Evolutionary conservation across 768 basidiomycete species (phyloP), one percentile per base, ranked within the genome.

Genomic region (Gautieria morchelliformis): DNA sequence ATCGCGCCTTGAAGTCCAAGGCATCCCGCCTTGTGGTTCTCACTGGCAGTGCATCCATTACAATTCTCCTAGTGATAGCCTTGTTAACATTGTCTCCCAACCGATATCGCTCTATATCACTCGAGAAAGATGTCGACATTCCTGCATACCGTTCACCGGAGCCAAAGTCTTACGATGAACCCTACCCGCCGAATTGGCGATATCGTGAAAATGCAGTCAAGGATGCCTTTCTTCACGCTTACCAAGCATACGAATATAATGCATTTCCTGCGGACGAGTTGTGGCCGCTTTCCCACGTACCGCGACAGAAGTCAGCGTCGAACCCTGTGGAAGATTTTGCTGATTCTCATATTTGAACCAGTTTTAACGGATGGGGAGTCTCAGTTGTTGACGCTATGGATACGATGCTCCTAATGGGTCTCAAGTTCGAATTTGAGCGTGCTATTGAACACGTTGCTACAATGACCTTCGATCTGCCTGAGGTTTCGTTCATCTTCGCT

Each of bases 331-430:
- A 9, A 2, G 22, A 48, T 20, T n/a, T 39, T 41, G 11, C 19
- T 11, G 6, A 15, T 45, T 46, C 45, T 44, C n/a, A 35, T n/a
- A n/a, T 8, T 19, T 24, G 42, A 12, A 14, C 24, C 30, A 64
- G 62, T 39, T 62, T 64, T 24, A 65, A 65, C 45, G 64, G 64
- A 17, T 65, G 64, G 64, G 64, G 64, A 17, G 62, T 65, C 17
- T 72, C 71, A n/a, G 72, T 77, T 53, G 68, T 76, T 46, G 76
- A 77, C 59, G 68, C 72, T 9, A 64, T 77, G 17, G 75, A 77
- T 60, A 69, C 71, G 9, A 65, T 78, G 35, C 61, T 74, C 5
- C 59, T 78, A 33, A 66, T 75, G 63, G 75, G 68, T 6, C 59
- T 74, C 15, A 63, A 66, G 27, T 5, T 27, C 11, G 33, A 56